Percentiles rank a stretch among this genome's conserved stretches.
Evolutionary conservation across 306 rosid species (phyloP).

Genomic region (Gastrolobium bilobum): DNA sequence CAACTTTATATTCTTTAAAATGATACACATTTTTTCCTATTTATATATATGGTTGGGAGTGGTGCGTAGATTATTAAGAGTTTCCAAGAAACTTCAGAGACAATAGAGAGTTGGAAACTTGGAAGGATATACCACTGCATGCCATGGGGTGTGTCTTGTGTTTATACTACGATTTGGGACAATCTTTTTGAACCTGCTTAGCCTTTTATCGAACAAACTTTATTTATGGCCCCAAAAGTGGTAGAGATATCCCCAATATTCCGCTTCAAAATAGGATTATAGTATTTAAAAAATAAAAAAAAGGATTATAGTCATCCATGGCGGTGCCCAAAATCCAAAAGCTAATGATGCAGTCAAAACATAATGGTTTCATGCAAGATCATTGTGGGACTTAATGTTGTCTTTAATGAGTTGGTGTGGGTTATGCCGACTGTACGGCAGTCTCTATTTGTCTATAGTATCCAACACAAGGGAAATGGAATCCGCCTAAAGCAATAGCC

Average conservation of each 20-base stretch:
- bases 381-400: constrained; percentile 51
- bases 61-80: background rate
- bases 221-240: constrained; percentile 51
- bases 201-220: constrained; percentile 54
- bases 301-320: constrained; percentile 26
- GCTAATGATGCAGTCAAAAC: constrained; percentile 2
- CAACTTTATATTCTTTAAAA: too few relatives aligned
- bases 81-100: constrained; percentile 40
- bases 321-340: constrained; percentile 48
- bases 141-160: constrained; percentile 50
- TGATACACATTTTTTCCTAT: too few relatives aligned
- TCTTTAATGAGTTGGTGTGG: constrained; percentile 46
- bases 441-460: constrained; percentile 46
- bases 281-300: constrained; percentile 2
- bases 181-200: constrained; percentile 38
- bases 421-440: constrained; percentile 47
- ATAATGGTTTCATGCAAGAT: constrained; percentile 46
- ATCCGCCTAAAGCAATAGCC: constrained; percentile 16
- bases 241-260: constrained; percentile 61
- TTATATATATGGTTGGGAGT: background rate
- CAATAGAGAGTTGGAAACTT: background rate
- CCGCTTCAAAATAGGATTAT: constrained; percentile 41
- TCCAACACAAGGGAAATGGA: background rate
- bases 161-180: constrained; percentile 32
- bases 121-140: constrained; percentile 49